A percentile compares a stretch with the other conserved stretches of the same genome.
Evolutionary conservation across 1,139 yeast genomes (phyloP).

Genomic region (Saccharomycopsis phalli): DNA sequence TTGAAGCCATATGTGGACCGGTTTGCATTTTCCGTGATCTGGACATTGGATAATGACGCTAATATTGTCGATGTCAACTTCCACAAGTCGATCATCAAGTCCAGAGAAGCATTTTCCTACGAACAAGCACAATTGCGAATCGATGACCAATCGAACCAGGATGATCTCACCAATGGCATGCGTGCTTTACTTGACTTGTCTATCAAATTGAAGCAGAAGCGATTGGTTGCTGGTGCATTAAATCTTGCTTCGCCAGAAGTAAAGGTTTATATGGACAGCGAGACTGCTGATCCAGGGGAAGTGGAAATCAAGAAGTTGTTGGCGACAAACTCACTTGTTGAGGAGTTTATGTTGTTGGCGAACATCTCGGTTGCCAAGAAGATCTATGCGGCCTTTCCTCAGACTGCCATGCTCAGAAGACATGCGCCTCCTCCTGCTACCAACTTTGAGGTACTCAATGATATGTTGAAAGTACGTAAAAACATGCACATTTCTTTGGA

Average conservation of each 20-base stretch:
- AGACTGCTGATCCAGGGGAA: conserved; percentile 93
- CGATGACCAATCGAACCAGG: conserved; percentile 69
- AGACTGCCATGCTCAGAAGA: conserved; percentile 95
- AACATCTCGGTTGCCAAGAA: conserved; percentile 92
- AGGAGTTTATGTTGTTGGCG: conserved; percentile 97
- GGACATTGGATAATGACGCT: conserved; percentile 89
- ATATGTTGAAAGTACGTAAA: conserved; percentile 79
- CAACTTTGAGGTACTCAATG: conserved; percentile 81
- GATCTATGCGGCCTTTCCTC: conserved; percentile 89
- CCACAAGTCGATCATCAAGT: conserved; percentile 82
- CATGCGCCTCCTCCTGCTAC: conserved; percentile 96
- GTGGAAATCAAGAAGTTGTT: conserved; percentile 83
- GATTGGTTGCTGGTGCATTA: conserved; percentile 93
- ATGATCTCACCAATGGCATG: conserved; percentile 86
- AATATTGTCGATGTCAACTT: conserved; percentile 74
- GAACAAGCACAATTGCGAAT: conserved; percentile 89
- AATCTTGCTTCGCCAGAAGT: conserved; percentile 98
- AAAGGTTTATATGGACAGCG: conserved; percentile 93
- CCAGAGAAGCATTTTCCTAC: conserved; percentile 92
- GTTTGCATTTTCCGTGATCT: conserved; percentile 88
- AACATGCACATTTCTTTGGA: conserved; percentile 66
- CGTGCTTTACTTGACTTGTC: conserved; percentile 70
- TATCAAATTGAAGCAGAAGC: conserved; percentile 71
- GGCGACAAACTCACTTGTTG: conserved; percentile 93
- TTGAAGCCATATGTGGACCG: conserved; percentile 92